phyloP scores from a whole-genome alignment of 2,329 filamentous ascomycete genomes.

The Phialophora verrucosa region DNA sequence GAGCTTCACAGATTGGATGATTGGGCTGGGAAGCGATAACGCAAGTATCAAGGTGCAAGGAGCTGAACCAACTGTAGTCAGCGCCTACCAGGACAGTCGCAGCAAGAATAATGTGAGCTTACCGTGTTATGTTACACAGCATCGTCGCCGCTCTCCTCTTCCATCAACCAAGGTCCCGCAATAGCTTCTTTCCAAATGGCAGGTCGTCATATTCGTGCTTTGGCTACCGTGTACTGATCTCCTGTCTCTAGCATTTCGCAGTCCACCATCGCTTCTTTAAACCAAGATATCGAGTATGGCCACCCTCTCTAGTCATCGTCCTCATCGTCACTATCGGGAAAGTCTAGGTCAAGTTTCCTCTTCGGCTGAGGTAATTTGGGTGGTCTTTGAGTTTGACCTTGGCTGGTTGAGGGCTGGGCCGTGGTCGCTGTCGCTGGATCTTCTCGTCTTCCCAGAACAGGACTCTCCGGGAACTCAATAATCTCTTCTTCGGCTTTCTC shows the following conservation, averaged over 20 bases:
- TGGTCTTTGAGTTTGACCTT: constrained; percentile 3
- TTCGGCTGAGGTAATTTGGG: constrained; percentile 34
- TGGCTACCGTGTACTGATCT: background rate
- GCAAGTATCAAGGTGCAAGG: background rate
- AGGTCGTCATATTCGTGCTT: background rate
- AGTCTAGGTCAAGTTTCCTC: constrained; percentile 49
- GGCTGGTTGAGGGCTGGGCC: background rate
- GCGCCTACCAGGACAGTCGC: background rate
- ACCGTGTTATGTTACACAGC: background rate
- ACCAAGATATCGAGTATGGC: background rate
- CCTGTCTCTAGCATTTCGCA: background rate
- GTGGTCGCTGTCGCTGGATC: background rate
- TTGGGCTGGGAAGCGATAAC: background rate
- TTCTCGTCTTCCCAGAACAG: constrained; percentile 36
- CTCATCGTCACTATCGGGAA: constrained; percentile 55
- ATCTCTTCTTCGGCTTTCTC: constrained; percentile 49
- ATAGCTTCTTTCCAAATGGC: background rate
- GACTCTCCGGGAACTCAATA: constrained; percentile 43
- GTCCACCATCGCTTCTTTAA: background rate
- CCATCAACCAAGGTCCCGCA: background rate
- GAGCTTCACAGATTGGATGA: background rate
- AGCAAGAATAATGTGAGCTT: background rate
- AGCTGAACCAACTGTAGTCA: background rate
- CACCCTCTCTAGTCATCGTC: constrained; percentile 1
- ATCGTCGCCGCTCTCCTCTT: background rate